A percentile compares a stretch with the other conserved stretches of the same genome.
Evolutionary conservation across 345 rosid genomes (phyloP).

Genomic region (Lepidium aucheri): DNA sequence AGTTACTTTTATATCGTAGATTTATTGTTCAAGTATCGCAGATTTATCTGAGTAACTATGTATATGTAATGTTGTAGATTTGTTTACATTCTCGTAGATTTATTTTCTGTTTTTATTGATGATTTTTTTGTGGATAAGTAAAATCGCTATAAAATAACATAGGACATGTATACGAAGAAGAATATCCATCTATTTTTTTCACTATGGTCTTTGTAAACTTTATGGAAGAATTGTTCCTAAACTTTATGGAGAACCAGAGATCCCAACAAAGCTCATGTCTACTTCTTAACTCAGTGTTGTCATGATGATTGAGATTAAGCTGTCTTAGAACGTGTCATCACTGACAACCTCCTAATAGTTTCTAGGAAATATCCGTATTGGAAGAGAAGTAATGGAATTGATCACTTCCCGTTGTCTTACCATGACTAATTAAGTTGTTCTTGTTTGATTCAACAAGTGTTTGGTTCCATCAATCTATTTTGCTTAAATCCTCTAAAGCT

Average conservation of each 20-base stretch:
- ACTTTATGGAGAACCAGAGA: constrained; percentile 48
- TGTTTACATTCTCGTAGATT: too few relatives aligned
- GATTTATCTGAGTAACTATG: too few relatives aligned
- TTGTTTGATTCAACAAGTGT: neutral
- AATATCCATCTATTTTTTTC: constrained; percentile 63
- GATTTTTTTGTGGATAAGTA: too few relatives aligned
- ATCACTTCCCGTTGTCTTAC: constrained; percentile 75
- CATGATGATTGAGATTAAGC: constrained; percentile 37
- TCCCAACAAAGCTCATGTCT: constrained; percentile 49
- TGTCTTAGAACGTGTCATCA: constrained; percentile 38
- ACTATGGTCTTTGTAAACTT: constrained; percentile 57
- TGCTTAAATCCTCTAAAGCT: too few relatives aligned
- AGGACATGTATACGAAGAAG: constrained; percentile 54
- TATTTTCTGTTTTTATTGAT: too few relatives aligned
- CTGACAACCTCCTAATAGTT: constrained; percentile 38
- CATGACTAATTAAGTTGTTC: constrained; percentile 58
- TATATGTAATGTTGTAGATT: too few relatives aligned
- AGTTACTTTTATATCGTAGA: too few relatives aligned
- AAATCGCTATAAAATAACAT: too few relatives aligned
- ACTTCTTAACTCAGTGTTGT: constrained; percentile 69
- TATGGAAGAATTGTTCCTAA: constrained; percentile 49
- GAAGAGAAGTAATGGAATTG: constrained; percentile 74
- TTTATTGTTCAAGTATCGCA: too few relatives aligned
- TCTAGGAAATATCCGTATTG: constrained; percentile 52
- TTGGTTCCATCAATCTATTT: too few relatives aligned